Percentiles rank a stretch among this genome's conserved stretches.
phyloP scores from a whole-genome alignment of 2,329 filamentous ascomycete species.

The Domatiomyces catenatus region DNA sequence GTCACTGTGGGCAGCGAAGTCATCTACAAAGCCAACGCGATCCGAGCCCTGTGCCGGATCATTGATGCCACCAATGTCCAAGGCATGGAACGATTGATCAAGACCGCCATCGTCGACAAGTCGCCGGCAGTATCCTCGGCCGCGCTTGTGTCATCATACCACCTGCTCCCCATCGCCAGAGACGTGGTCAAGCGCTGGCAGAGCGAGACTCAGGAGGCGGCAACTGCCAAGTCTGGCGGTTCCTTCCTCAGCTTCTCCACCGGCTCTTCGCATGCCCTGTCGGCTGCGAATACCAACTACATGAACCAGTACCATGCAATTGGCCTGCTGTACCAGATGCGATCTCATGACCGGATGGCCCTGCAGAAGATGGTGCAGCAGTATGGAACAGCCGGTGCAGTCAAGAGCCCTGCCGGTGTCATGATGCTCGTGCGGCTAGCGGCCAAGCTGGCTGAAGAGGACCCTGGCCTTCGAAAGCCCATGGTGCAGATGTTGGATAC shows the following conservation, averaged over 20 bases:
- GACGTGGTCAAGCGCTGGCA: constrained; percentile 97
- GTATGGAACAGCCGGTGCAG: constrained; percentile 75
- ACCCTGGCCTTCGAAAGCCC: constrained; percentile 70
- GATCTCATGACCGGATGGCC: constrained; percentile 92
- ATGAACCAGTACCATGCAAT: constrained; percentile 99
- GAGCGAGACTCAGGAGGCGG: constrained; percentile 94
- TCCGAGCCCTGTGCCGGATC: constrained; percentile 85
- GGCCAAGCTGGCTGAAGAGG: constrained; percentile 86
- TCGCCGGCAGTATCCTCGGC: constrained; percentile 94
- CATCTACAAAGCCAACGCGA: constrained; percentile 88
- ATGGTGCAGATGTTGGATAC: constrained; percentile 96
- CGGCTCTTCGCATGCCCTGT: constrained; percentile 55
- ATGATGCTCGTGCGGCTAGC: constrained; percentile 86
- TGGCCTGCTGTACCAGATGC: constrained; percentile 93
- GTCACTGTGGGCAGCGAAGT: constrained; percentile 89
- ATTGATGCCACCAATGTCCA: constrained; percentile 94
- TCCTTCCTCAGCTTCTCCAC: constrained; percentile 90
- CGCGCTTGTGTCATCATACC: constrained; percentile 90
- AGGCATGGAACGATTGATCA: constrained; percentile 95
- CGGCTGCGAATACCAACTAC: constrained; percentile 66
- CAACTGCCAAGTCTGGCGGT: constrained; percentile 76
- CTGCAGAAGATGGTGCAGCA: constrained; percentile 99
- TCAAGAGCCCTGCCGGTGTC: constrained; percentile 87
- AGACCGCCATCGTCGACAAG: constrained; percentile 98
- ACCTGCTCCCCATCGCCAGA: constrained; percentile 86